Evolutionary conservation across 805 yeast genomes (phyloP).

Genomic region (Diddensiella santjacobensis): DNA sequence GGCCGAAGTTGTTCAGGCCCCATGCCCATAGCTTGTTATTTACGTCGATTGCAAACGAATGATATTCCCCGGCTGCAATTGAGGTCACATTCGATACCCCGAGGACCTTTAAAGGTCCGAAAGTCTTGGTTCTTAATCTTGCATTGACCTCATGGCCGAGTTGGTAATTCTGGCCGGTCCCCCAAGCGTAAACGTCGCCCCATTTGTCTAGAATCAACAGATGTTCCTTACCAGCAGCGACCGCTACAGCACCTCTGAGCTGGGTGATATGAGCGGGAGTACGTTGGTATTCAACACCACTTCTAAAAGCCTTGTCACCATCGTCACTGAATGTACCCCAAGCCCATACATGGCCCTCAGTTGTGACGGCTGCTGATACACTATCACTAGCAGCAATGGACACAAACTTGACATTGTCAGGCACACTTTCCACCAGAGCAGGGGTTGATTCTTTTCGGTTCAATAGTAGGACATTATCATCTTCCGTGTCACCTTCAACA

Average conservation of each 20-base stretch:
- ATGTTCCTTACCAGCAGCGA: constrained; percentile 94
- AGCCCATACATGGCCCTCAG: constrained; percentile 84
- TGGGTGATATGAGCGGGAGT: constrained; percentile 61
- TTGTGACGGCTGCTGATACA: constrained; percentile 72
- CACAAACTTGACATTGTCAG: constrained; percentile 51
- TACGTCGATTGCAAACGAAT: constrained; percentile 83
- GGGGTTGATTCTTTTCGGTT: constrained; percentile 92
- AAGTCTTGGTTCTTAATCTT: constrained; percentile 29
- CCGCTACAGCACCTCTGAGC: constrained; percentile 66
- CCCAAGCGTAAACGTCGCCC: constrained; percentile 95
- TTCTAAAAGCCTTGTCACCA: constrained; percentile 81
- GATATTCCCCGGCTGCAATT: constrained; percentile 92
- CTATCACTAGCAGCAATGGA: constrained; percentile 92
- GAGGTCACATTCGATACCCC: constrained; percentile 75
- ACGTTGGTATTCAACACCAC: constrained; percentile 57
- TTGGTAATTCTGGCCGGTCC: constrained; percentile 91
- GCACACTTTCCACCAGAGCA: constrained; percentile 63
- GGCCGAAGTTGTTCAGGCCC: constrained; percentile 98
- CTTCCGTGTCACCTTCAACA: constrained; percentile 63
- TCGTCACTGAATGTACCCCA: constrained; percentile 94
- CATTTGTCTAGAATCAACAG: constrained; percentile 73
- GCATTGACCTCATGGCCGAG: constrained; percentile 70
- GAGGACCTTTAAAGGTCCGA: constrained; percentile 74
- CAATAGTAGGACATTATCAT: constrained; percentile 72
- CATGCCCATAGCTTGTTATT: constrained; percentile 74